A percentile compares a stretch with the other conserved stretches of the same genome.
These are phyloP conservation scores for Jacaranda mimosifolia DNA, from an alignment of 257 asterid species.

Conservation along the genomic window DNA sequence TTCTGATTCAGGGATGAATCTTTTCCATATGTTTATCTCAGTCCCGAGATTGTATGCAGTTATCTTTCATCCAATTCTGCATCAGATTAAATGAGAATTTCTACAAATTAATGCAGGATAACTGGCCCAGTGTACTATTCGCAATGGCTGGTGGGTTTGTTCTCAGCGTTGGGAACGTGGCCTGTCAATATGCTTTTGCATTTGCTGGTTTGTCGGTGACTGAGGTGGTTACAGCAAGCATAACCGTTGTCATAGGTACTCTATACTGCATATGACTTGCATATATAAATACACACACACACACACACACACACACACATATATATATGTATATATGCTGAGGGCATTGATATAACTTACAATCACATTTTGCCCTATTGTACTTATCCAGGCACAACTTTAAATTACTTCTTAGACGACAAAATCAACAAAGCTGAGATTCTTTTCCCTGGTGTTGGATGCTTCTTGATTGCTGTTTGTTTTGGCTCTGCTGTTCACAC, in stretches of 20 bases:
- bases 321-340: neutral
- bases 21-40: no score
- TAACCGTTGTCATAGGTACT: conserved; percentile 91
- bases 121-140: conserved; percentile 80
- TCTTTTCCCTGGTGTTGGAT: conserved; percentile 92
- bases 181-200: conserved; percentile 97
- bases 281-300: neutral
- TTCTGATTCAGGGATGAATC: no score
- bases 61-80: no score
- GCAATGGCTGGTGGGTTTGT: conserved; percentile 94
- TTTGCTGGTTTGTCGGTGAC: conserved; percentile 94
- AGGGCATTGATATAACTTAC: neutral
- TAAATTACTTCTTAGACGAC: conserved; percentile 86
- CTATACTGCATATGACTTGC: neutral
- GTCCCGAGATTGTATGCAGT: no score
- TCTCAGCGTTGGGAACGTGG: conserved; percentile 87
- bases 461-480: conserved; percentile 92
- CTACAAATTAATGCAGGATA: conserved; percentile 59
- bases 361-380: neutral
- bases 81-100: neutral
- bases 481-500: conserved; percentile 84
- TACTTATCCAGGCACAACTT: conserved; percentile 72
- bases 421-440: conserved; percentile 92
- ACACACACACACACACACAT: neutral
- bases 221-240: conserved; percentile 85